Percentiles rank a stretch among this genome's conserved stretches.
phyloP scores from a whole-genome alignment of 305 asterid genomes.

The Petunia hybrid region DNA sequence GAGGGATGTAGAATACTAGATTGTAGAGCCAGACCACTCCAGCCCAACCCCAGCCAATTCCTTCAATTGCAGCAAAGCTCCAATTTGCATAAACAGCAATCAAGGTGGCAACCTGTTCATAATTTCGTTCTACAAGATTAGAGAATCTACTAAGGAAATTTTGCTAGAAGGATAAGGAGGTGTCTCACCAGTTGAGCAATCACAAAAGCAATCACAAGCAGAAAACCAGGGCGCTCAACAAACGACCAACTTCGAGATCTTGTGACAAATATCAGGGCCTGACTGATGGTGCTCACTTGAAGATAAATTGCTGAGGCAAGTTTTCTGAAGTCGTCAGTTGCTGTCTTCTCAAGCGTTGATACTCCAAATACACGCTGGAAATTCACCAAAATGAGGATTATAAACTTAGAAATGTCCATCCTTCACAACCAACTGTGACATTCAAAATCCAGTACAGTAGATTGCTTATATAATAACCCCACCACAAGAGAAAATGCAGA shows the following conservation, averaged over 20 bases:
- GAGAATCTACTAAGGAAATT: not conserved
- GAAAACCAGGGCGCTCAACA: slow-evolving; percentile 86
- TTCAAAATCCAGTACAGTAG: not conserved
- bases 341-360: slow-evolving; percentile 87
- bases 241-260: slow-evolving; percentile 93
- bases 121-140: slow-evolving; percentile 27
- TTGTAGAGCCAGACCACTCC: slow-evolving; percentile 97
- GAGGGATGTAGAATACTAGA: slow-evolving; percentile 78
- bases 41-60: slow-evolving; percentile 99
- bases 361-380: slow-evolving; percentile 78
- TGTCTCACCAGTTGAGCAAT: slow-evolving; percentile 82
- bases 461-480: not conserved
- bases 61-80: slow-evolving; percentile 97
- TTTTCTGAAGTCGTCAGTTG: slow-evolving; percentile 89
- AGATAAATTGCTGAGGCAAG: slow-evolving; percentile 96
- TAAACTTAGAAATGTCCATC: not conserved
- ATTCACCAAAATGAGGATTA: slow-evolving; percentile 21
- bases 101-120: slow-evolving; percentile 82
- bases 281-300: slow-evolving; percentile 97
- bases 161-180: not conserved
- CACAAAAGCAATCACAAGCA: slow-evolving; percentile 80
- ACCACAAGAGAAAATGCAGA: not conserved
- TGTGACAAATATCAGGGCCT: slow-evolving; percentile 92
- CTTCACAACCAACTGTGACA: not conserved
- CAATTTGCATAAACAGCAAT: slow-evolving; percentile 93